Percentiles rank a stretch among this genome's conserved stretches.
phyloP scores from a whole-genome alignment of 2,329 filamentous ascomycete genomes.

The Cladosporium phlei region DNA sequence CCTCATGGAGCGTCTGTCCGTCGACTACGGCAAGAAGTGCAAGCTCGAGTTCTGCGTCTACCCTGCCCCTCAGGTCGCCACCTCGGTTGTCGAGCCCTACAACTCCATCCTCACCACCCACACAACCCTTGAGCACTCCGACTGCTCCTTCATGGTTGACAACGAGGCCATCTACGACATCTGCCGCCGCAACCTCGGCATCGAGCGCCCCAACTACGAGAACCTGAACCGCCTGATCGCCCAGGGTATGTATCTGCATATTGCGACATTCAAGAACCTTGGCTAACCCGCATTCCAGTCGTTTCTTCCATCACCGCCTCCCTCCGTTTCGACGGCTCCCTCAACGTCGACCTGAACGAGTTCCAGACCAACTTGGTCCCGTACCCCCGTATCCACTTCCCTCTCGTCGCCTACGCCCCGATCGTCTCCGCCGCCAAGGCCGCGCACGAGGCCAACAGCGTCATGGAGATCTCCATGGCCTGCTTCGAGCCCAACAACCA shows the following conservation, averaged over 20 bases:
- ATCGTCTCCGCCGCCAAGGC: constrained; percentile 94
- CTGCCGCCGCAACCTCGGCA: constrained; percentile 93
- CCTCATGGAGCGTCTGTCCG: constrained; percentile 96
- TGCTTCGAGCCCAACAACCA: constrained; percentile 99
- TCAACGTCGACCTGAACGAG: constrained; percentile 99
- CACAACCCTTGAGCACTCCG: constrained; percentile 97
- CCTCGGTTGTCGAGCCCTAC: constrained; percentile 98
- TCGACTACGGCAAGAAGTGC: constrained; percentile 99
- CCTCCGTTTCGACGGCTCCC: constrained; percentile 94
- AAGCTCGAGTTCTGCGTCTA: constrained; percentile 99
- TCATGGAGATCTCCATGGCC: constrained; percentile 96
- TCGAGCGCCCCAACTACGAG: constrained; percentile 96
- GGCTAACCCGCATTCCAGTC: constrained; percentile 49
- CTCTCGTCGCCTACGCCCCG: constrained; percentile 90
- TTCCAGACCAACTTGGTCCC: constrained; percentile 99
- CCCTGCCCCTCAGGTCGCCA: constrained; percentile 93
- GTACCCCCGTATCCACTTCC: constrained; percentile 99
- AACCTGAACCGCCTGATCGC: constrained; percentile 98
- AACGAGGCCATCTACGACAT: constrained; percentile 99
- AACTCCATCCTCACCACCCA: constrained; percentile 99
- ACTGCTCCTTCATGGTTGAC: constrained; percentile 99
- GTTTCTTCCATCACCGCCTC: constrained; percentile 98
- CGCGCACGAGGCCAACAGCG: constrained; percentile 95
- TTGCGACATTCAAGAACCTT: not conserved
- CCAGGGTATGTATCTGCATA: constrained; percentile 59